A percentile compares a stretch with the other conserved stretches of the same genome.
Evolutionary conservation across 495 filamentous ascomycete genomes (phyloP).

Genomic region (Lepidopterella palustris): DNA sequence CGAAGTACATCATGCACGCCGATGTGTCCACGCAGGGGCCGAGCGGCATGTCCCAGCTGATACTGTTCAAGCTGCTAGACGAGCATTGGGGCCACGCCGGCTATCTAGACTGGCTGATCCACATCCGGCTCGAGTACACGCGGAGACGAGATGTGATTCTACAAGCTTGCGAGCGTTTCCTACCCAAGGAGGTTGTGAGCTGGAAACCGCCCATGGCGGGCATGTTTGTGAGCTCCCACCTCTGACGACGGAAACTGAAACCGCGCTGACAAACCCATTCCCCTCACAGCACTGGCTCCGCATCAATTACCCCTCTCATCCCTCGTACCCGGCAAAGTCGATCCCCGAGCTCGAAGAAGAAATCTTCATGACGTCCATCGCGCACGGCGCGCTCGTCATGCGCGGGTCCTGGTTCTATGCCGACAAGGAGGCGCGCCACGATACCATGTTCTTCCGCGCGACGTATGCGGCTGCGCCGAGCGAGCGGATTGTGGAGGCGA

Average conservation of each 20-base stretch:
- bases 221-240: constrained; percentile 75
- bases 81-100: constrained; percentile 93
- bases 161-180: constrained; percentile 71
- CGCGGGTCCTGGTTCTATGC: constrained; percentile 87
- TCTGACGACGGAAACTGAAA: background rate
- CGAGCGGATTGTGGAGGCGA: constrained; percentile 71
- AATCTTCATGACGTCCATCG: constrained; percentile 68
- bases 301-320: constrained; percentile 70
- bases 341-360: constrained; percentile 73
- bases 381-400: constrained; percentile 65
- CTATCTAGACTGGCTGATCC: constrained; percentile 83
- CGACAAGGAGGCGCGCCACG: constrained; percentile 41
- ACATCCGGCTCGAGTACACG: constrained; percentile 79
- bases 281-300: constrained; percentile 68
- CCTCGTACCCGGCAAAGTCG: constrained; percentile 42
- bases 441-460: constrained; percentile 75
- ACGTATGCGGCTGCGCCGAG: constrained; percentile 78
- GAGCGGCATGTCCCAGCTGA: constrained; percentile 71
- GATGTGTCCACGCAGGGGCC: constrained; percentile 80
- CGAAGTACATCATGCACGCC: constrained; percentile 67
- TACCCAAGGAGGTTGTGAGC: constrained; percentile 71
- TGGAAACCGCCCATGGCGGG: constrained; percentile 84
- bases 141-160: constrained; percentile 66
- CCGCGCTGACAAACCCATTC: background rate
- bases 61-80: constrained; percentile 83